A percentile compares a stretch with the other conserved stretches of the same genome.
Conservation (phyloP, 1,139 yeast species). For the Saccharomyces hybrid region DNA sequence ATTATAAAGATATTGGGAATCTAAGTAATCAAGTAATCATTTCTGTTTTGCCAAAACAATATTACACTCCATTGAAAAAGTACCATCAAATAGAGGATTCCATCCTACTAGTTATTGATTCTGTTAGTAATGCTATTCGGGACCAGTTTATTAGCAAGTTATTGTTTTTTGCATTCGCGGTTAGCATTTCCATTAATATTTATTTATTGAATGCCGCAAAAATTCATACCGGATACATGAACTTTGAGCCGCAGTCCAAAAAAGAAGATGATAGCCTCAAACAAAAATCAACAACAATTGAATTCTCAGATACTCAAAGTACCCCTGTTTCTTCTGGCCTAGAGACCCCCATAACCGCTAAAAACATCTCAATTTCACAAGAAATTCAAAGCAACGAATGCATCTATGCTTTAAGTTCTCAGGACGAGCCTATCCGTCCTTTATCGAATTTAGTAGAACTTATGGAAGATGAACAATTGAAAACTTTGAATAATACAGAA, state of each 20-base stretch:
- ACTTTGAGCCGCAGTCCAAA: constrained; percentile 16
- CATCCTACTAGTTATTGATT: constrained; percentile 45
- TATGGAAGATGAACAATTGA: constrained; percentile 65
- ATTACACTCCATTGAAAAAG: constrained; percentile 61
- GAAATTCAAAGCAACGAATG: constrained; percentile 27
- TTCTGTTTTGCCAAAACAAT: constrained; percentile 59
- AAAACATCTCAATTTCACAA: constrained; percentile 5
- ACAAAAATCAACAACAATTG: background rate
- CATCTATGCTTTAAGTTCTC: constrained; percentile 42
- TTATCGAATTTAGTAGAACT: constrained; percentile 56
- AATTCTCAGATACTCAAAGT: background rate
- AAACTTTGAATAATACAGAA: constrained; percentile 61
- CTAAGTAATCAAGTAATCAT: constrained; percentile 39
- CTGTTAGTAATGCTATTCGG: constrained; percentile 61
- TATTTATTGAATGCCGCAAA: constrained; percentile 75
- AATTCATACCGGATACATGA: constrained; percentile 38
- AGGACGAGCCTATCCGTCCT: constrained; percentile 26
- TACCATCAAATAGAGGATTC: constrained; percentile 62
- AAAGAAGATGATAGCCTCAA: background rate
- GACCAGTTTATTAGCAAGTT: constrained; percentile 78
- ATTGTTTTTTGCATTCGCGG: constrained; percentile 61
- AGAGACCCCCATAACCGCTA: background rate
- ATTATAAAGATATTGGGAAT: constrained; percentile 10
- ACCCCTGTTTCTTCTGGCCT: background rate
- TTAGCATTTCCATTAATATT: constrained; percentile 73